Evolutionary conservation across 352 stramenopile genomes (phyloP), one percentile per base, ranked within the genome.

Genomic region (Globisporangium splendens): DNA sequence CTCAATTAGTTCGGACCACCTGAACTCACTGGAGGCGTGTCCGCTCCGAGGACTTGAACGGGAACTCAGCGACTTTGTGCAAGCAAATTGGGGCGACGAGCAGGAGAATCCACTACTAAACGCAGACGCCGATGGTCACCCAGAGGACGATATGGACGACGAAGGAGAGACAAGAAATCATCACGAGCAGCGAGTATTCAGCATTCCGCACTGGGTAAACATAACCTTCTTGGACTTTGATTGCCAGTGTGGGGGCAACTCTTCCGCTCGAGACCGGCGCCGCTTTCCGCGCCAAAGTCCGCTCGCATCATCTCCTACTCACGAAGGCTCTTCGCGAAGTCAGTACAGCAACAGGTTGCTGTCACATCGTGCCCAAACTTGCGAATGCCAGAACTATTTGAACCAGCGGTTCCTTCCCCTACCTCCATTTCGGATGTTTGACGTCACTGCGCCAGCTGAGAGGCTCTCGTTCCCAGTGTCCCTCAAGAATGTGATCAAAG

Each of bases 141-240:
- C 28, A 10, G n/a, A 46, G 8, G 33, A 31, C 8, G 11, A 13
- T 24, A 33, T 17, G 18, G 10, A 17, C 8, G 18, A 12, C 46
- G 15, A 11, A 31, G n/a, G 5, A 50, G 15, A 20, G 28, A 10
- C 46, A 6, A 24, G 18, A 50, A 24, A 33, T 24, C 8, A 20
- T 31, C 18, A 8, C n/a, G 46, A 20, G 6, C 18, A 18, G n/a
- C 50, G 46, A 13, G 58, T 13, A 1, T 69, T 65, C 47, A 55
- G 49, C 33, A 81, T 98, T 22, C 96, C 96, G 0, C 96, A 99
- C 68, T 99, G 95, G 95, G 87, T 97, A 10, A 93, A 94, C 59
- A 80, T 97, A 24, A 89, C 78, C 14, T 97, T 95, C 60, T 70
- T 95, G 47, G 83, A 93, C 62, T 91, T 88, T 55, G 80, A 89